phyloP scores from a whole-genome alignment of 768 basidiomycete genomes.

The Boletus reticuloceps region DNA sequence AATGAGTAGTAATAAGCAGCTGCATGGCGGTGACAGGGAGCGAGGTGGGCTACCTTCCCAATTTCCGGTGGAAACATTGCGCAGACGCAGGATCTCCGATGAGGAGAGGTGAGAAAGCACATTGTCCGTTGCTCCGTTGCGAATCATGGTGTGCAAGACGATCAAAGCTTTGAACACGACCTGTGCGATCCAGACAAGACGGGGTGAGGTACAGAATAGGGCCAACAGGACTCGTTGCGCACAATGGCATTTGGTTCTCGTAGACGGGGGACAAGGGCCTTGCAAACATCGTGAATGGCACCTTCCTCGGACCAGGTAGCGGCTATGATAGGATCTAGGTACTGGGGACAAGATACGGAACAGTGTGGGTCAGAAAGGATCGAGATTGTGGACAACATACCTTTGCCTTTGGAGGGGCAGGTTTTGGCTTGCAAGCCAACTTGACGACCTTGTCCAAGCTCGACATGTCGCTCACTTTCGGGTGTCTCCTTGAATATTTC shows the following conservation, averaged over 20 bases:
- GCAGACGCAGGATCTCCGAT: conserved; percentile 75
- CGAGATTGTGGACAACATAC: conserved; percentile 37
- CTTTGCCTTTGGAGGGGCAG: conserved; percentile 94
- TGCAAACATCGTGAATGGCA: conserved; percentile 89
- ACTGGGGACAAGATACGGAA: conserved; percentile 45
- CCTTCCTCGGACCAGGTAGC: conserved; percentile 98
- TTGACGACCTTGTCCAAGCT: conserved; percentile 92
- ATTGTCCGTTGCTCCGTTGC: conserved; percentile 95
- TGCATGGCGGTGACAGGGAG: background rate
- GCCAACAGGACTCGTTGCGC: conserved; percentile 28
- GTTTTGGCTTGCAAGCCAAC: conserved; percentile 95
- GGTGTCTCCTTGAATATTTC: conserved; percentile 7
- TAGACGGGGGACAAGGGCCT: conserved; percentile 78
- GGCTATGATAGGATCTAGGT: conserved; percentile 93
- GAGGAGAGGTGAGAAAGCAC: conserved; percentile 80
- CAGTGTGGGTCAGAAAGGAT: background rate
- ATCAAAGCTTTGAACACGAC: conserved; percentile 98
- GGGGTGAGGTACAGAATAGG: background rate
- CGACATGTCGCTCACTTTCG: conserved; percentile 45
- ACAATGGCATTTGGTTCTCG: conserved; percentile 92
- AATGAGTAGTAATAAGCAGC: background rate
- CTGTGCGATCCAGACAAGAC: conserved; percentile 37
- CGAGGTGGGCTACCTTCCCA: conserved; percentile 73
- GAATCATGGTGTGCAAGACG: conserved; percentile 94
- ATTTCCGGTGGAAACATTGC: conserved; percentile 72